Base-by-base conservation (phyloP, 2,329 filamentous ascomycete genomes). In the Macrophomina tecta region DNA sequence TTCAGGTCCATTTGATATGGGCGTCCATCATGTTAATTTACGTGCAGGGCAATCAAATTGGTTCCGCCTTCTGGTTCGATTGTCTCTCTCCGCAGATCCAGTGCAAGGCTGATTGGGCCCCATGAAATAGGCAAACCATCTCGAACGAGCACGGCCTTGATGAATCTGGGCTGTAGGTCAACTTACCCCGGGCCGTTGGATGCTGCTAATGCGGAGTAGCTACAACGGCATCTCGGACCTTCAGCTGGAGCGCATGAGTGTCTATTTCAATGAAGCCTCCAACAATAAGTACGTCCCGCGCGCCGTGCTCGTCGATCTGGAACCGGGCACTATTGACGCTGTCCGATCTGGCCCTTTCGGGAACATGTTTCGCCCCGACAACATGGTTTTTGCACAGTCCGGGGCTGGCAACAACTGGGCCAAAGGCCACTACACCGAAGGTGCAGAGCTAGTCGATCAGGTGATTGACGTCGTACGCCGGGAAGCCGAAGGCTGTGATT, bases 401-500 rank as follows among this genome's bases (percentile, higher is more conserved):
- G 94, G 94, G 88, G 95, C 95, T 82, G 95, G 95, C 85, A 99
- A 99, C 93, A 98, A 98, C 90, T 99, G 95, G 95, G 95, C 95
- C 84, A 99, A 98, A 91, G 95, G 95, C 85, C 95, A 99, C 83
- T 99, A 99, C 89, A 99, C 95, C 73, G 95, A 99, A 87, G 95
- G 95, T 89, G 95, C 95, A 75, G 95, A 99, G 87, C 89, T 98
- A 71, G 95, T 99, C 74, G 95, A 99, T 87, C 89, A 97, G 79
- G 94, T 99, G 75, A 89, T 99, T 75, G 95, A 98, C 81, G 95
- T 99, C 73, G 94, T 99, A 80, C 95, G 95, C 81, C 94, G 95
- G 78, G 95, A 99, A 88, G 94, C 95, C 75, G 95, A 99, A 86
- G 93, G 91, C 82, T 98, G 95, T 81, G 95, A 99, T 89, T 97